A percentile compares a stretch with the other conserved stretches of the same genome.
Evolutionary conservation across 116 monocot species (phyloP).

Genomic region (Papilionanthe hybrid): DNA sequence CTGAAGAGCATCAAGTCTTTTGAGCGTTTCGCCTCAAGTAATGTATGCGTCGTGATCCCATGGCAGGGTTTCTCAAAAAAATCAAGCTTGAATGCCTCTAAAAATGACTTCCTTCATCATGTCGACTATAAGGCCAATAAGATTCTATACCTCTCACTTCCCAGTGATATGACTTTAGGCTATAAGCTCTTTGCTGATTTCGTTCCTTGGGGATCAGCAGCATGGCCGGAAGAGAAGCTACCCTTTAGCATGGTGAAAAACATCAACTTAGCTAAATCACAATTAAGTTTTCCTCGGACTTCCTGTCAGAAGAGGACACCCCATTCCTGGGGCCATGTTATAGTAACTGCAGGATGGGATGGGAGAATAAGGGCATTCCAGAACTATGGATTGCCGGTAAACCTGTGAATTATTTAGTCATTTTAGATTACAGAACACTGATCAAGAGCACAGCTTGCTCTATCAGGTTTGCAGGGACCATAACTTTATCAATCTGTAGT

Average conservation of each 20-base stretch:
- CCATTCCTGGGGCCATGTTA: slow-evolving; percentile 79
- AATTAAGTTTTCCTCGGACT: slow-evolving; percentile 38
- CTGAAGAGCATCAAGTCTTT: slow-evolving; percentile 37
- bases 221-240: slow-evolving; percentile 97
- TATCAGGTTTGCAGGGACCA: background rate
- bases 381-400: slow-evolving; percentile 74
- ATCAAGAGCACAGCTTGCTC: background rate
- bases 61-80: slow-evolving; percentile 38
- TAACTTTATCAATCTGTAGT: too few relatives aligned
- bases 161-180: slow-evolving; percentile 38
- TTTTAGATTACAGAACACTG: background rate
- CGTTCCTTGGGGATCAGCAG: slow-evolving; percentile 49
- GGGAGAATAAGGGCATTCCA: slow-evolving; percentile 75
- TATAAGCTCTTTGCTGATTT: slow-evolving; percentile 39
- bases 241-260: slow-evolving; percentile 15
- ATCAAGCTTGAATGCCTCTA: background rate
- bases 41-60: slow-evolving; percentile 52
- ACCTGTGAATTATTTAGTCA: background rate
- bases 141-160: slow-evolving; percentile 13
- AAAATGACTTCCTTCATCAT: background rate
- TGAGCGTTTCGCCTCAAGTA: slow-evolving; percentile 53
- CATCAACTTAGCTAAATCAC: slow-evolving; percentile 22
- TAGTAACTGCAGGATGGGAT: slow-evolving; percentile 80
- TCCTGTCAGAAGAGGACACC: slow-evolving; percentile 36
- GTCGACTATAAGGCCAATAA: background rate